Evolutionary conservation across 148 eudicot species (phyloP).

Genomic region (Vaccinium darrowii): DNA sequence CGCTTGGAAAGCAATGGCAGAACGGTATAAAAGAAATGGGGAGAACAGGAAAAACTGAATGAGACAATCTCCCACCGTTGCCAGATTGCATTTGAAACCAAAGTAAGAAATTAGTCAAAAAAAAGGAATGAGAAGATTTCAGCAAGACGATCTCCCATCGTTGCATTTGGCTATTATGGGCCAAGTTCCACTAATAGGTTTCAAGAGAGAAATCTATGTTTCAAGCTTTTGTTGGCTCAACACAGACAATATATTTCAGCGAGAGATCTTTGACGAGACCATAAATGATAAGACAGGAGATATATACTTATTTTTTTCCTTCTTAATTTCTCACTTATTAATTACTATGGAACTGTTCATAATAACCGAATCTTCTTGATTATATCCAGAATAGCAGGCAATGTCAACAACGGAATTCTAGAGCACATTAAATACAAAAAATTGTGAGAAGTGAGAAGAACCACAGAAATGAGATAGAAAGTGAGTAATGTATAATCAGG

Average conservation of each 20-base stretch:
- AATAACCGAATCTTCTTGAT: too few species aligned
- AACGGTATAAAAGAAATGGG: neutral
- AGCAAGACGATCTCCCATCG: neutral
- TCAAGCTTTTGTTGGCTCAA: neutral
- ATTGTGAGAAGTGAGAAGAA: too few species aligned
- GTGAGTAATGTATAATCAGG: too few species aligned
- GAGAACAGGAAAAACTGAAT: neutral
- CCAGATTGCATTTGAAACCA: neutral
- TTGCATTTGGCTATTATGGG: neutral
- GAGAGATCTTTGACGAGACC: neutral
- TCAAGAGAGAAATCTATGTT: neutral
- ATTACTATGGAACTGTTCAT: neutral
- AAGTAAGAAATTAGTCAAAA: neutral
- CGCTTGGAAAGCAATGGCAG: neutral
- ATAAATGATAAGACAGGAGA: neutral
- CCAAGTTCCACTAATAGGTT: neutral
- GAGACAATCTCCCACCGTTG: neutral
- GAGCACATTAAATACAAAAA: too few species aligned
- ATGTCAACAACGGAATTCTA: too few species aligned
- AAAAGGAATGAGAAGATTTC: neutral
- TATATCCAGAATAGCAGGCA: too few species aligned
- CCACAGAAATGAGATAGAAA: too few species aligned
- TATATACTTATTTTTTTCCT: neutral
- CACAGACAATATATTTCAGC: neutral
- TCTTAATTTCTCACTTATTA: too few species aligned